Evolutionary conservation across 345 rosid genomes (phyloP).

Genomic region (Anastatica hierochuntica): DNA sequence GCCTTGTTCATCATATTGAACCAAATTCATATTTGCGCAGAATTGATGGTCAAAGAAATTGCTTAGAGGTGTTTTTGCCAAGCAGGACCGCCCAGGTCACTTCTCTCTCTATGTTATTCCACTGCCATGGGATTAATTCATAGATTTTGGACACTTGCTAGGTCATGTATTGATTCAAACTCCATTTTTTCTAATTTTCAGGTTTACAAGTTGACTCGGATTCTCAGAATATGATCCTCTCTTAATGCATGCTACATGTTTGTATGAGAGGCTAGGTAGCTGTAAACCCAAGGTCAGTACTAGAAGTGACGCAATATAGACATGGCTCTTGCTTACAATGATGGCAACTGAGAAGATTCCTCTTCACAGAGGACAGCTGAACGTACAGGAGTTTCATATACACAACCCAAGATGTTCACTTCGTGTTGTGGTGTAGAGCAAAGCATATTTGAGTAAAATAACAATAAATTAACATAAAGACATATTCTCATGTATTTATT

Average conservation of each 20-base stretch:
- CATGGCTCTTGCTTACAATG: neutral
- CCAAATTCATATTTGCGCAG: constrained; percentile 31
- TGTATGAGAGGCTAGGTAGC: constrained; percentile 3
- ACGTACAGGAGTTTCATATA: too few relatives aligned
- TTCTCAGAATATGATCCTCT: constrained; percentile 43
- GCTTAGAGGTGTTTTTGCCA: constrained; percentile 74
- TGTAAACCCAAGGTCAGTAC: constrained; percentile 3
- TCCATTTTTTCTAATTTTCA: constrained; percentile 17
- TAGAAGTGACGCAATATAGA: neutral
- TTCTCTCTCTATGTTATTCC: neutral
- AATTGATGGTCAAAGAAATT: constrained; percentile 60
- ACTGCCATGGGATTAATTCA: neutral
- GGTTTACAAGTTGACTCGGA: constrained; percentile 63
- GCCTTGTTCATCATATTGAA: constrained; percentile 1
- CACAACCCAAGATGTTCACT: too few relatives aligned
- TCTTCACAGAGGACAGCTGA: too few relatives aligned
- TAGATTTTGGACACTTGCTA: neutral
- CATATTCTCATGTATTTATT: too few relatives aligned
- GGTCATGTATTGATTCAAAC: neutral
- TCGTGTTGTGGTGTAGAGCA: too few relatives aligned
- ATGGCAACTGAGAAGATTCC: too few relatives aligned
- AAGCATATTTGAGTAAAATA: too few relatives aligned
- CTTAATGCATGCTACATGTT: neutral
- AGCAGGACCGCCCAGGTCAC: constrained; percentile 89
- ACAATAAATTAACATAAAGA: too few relatives aligned